phyloP scores from a whole-genome alignment of 495 filamentous ascomycete species.

The Penicillium psychrofluorescens region DNA sequence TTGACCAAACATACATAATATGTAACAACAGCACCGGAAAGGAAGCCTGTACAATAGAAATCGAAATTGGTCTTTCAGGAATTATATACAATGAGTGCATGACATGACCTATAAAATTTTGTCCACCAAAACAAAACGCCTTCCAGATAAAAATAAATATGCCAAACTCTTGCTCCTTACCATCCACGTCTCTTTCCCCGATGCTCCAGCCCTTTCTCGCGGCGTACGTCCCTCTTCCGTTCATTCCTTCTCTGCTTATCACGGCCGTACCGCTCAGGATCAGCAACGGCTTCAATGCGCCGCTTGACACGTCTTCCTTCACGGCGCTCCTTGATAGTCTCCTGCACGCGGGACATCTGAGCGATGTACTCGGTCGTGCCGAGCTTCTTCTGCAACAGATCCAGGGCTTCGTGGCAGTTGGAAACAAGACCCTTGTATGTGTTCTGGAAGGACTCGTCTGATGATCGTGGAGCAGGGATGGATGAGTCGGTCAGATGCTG shows the following conservation, averaged over 20 bases:
- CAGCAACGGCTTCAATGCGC: conserved; percentile 73
- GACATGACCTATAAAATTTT: neutral
- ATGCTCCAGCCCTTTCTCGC: conserved; percentile 63
- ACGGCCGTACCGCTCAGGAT: conserved; percentile 68
- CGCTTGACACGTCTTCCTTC: conserved; percentile 71
- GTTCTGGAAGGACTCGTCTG: conserved; percentile 58
- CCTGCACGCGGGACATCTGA: conserved; percentile 59
- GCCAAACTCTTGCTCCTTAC: conserved; percentile 24
- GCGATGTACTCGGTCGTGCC: conserved; percentile 72
- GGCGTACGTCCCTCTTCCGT: conserved; percentile 74
- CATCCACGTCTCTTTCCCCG: conserved; percentile 64
- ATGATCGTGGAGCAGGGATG: conserved; percentile 59
- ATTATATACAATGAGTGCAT: too few relatives aligned
- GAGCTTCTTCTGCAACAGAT: conserved; percentile 69
- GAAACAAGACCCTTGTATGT: conserved; percentile 59
- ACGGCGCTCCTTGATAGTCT: conserved; percentile 59
- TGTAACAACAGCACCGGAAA: neutral
- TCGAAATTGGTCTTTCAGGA: neutral
- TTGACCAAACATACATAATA: conserved; percentile 6
- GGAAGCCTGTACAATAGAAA: conserved; percentile 2
- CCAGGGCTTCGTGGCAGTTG: conserved; percentile 65
- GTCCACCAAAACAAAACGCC: conserved; percentile 21
- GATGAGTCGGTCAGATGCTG: conserved; percentile 76
- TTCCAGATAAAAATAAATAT: conserved; percentile 19
- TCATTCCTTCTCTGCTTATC: conserved; percentile 83